A percentile compares a stretch with the other conserved stretches of the same genome.
Conservation (phyloP, 2,329 filamentous ascomycete genomes). For the Microcyclospora pomicola region DNA sequence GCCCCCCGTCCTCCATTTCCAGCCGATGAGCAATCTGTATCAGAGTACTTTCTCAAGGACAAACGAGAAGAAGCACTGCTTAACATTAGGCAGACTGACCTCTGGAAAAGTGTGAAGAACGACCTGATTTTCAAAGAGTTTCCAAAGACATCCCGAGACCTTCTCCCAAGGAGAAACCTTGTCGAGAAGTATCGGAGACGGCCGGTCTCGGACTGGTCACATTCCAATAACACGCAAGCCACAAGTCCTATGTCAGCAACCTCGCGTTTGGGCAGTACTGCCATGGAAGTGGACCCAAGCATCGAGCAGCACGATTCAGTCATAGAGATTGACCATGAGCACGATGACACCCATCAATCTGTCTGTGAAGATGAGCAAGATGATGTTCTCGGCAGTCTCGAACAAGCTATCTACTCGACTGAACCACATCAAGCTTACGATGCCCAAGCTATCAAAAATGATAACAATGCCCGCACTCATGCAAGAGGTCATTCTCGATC, state of each 20-base stretch:
- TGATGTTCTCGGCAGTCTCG: constrained; percentile 12
- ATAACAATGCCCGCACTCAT: constrained; percentile 4
- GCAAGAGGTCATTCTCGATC: constrained; percentile 2
- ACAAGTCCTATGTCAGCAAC: not conserved
- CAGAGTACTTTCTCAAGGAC: constrained; percentile 34
- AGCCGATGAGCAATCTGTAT: constrained; percentile 33
- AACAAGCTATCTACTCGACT: constrained; percentile 19
- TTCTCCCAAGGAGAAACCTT: constrained; percentile 30
- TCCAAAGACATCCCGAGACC: constrained; percentile 25
- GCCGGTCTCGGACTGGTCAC: constrained; percentile 10
- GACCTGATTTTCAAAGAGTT: constrained; percentile 38
- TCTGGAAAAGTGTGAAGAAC: constrained; percentile 36
- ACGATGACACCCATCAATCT: not conserved
- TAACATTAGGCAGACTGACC: constrained; percentile 35
- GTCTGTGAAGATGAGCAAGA: constrained; percentile 1
- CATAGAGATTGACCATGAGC: not conserved
- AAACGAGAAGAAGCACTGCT: constrained; percentile 31
- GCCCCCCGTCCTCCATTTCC: constrained; percentile 24
- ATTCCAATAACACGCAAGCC: constrained; percentile 1
- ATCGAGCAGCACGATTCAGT: not conserved
- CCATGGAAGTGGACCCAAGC: not conserved
- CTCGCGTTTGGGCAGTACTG: constrained; percentile 1
- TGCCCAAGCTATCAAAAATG: not conserved
- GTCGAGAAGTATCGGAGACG: constrained; percentile 13
- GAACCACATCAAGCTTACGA: no score